Evolutionary conservation across 1,284 basidiomycete species (phyloP), one percentile per base, ranked within the genome.

Genomic region (Cryptococcus sp.): DNA sequence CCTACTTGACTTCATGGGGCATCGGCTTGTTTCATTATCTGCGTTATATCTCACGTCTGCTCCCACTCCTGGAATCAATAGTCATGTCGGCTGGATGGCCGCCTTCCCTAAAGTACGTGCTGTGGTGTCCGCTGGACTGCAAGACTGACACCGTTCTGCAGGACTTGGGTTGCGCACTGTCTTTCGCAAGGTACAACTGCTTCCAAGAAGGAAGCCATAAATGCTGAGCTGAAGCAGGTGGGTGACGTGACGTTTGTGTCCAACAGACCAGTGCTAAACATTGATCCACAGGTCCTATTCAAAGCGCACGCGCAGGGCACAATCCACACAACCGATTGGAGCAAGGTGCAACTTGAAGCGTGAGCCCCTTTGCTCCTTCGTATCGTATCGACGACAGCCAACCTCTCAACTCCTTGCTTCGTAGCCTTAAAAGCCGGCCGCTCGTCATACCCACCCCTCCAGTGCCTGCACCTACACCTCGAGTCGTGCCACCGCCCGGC

Each of bases 201-300:
- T 6, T 65, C 67, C n/a, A 77, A 76, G 63, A 78, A 78, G 56
- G 58, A 65, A 15, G 71, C 68, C 12, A 73, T 79, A 38, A 73
- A 75, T 52, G 63, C 65, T 35, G 77, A 79, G 52, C 66, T 79
- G 43, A 77, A 77, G 54, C 63, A 73, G 57, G 75, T 76, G 18
- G 55, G 71, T 59, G 4, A 7, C 21, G 38, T 24, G 21, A 35
- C 20, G 24, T 53, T n/a, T 13, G 11, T 35, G 20, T 33, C 7
- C 50, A 1, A n/a, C 23, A 44, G 20, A 43, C 23, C 15, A 38
- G 43, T 28, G 20, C 23, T 40, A 24, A 46, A 3, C 3, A 40
- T 21, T 13, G 6, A 13, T 39, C 28, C 23, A 9, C 48, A 77
- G 73, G 67, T 78, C 33, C 67, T 78, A 16, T 77, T 76, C 56